These are phyloP conservation scores for Malus hybrid DNA, from an alignment of 331 rosid genomes.

Conservation along the genomic window DNA sequence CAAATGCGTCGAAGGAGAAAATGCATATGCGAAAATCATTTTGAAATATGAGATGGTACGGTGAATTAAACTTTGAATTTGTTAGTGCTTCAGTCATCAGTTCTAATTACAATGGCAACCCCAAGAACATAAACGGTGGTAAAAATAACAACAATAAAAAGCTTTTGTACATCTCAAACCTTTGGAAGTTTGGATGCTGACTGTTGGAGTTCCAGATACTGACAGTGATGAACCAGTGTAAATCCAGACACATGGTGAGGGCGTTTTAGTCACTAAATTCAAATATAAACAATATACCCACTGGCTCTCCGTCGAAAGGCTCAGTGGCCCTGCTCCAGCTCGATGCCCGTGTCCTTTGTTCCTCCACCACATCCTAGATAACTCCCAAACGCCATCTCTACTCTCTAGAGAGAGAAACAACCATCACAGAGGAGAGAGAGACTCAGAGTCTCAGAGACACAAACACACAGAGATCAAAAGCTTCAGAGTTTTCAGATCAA, in stretches of 20 bases:
- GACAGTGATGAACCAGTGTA: background rate
- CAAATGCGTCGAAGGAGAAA: no score
- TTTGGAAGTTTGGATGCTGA: conserved; percentile 3
- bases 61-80: no score
- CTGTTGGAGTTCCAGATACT: background rate
- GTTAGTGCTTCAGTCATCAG: no score
- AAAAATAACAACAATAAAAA: background rate
- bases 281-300: conserved; percentile 1
- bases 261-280: conserved; percentile 4
- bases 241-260: background rate
- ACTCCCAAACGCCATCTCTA: background rate
- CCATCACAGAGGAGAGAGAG: background rate
- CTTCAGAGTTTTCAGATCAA: background rate
- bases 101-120: no score
- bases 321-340: conserved; percentile 11
- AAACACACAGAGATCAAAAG: background rate
- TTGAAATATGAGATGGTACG: no score
- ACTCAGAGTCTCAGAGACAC: background rate
- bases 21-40: no score
- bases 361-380: conserved; percentile 5
- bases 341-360: background rate
- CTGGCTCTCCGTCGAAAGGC: conserved; percentile 20
- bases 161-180: background rate
- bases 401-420: background rate
- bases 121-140: no score